Percentiles rank a stretch among this genome's conserved stretches.
phyloP scores from a whole-genome alignment of 1,284 basidiomycete genomes.

The Anthracocystis panici-leucophaei region DNA sequence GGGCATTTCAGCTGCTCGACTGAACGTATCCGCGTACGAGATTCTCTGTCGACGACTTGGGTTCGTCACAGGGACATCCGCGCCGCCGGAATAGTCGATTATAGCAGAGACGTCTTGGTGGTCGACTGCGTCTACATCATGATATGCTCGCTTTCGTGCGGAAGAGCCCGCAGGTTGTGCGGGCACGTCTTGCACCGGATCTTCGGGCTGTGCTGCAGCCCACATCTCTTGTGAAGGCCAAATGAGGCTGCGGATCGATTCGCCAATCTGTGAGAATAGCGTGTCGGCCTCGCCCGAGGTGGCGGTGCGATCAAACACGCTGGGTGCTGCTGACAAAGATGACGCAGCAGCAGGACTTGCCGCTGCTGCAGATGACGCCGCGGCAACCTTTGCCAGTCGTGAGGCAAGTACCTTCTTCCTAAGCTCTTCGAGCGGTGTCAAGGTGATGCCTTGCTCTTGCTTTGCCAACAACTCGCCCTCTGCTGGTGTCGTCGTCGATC shows the following conservation, averaged over 20 bases:
- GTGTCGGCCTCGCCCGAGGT: constrained; percentile 36
- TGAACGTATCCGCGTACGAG: constrained; percentile 47
- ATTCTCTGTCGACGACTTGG: constrained; percentile 37
- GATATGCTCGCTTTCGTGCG: constrained; percentile 37
- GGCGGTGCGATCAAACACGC: constrained; percentile 25
- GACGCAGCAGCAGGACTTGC: not conserved
- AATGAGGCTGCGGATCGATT: constrained; percentile 24
- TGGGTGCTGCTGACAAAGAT: constrained; percentile 4
- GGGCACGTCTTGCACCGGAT: not conserved
- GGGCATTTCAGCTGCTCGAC: constrained; percentile 23
- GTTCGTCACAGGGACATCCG: not conserved
- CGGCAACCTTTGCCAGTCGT: constrained; percentile 27
- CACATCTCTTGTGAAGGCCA: constrained; percentile 8
- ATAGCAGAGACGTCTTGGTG: not conserved
- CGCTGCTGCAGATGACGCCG: constrained; percentile 8
- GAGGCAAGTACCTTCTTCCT: constrained; percentile 39
- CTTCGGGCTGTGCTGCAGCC: not conserved
- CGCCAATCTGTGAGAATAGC: constrained; percentile 33
- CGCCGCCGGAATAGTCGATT: constrained; percentile 17
- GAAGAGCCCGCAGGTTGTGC: constrained; percentile 3
- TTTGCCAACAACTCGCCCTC: constrained; percentile 27
- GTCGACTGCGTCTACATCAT: constrained; percentile 39
- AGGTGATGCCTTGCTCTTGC: constrained; percentile 18
- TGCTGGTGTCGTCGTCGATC: constrained; percentile 29
- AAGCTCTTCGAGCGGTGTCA: constrained; percentile 39